Base-by-base conservation (phyloP, 345 rosid species). In the Laguncularia racemosa region DNA sequence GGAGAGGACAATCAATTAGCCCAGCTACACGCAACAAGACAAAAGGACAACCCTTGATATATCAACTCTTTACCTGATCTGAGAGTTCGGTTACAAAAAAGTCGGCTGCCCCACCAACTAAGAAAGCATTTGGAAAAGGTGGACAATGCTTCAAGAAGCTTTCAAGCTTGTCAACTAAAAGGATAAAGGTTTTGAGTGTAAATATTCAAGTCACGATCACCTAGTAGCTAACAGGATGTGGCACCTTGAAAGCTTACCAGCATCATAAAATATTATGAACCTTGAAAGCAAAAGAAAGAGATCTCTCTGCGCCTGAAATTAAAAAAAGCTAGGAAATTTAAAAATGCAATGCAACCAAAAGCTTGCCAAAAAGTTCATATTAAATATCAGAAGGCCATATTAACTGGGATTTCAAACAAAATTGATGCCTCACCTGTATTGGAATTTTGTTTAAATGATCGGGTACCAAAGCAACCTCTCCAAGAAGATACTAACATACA, bases 81-180 rank as follows among this genome's bases (percentile, higher is more conserved):
- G 99, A 68, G 56, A 90, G 84, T 74, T 95, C 99, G 50, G 81
- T 90, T 50, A 95, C 97, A 73, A 95, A 79, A 74, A 85, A 75
- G 64, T 95, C 99, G 55, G 82, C 86, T 1, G 99, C 78, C 65
- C 97, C 80, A 51, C 97, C 96, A 67, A 88, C 65, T 73, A 90
- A 77, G 73, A 95, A 90, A 56, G 95, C 87, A 71, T 89, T 93
- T 47, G 87, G 84, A 58, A 93, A 89, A 62, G 66, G 63, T 4
- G 99, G 99, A 45, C 78, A 79, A 16, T 78, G 80, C 74, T 84
- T 76, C 50, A 95, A 70, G 81, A 95, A 90, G 63, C 78, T 72
- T 52, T 82, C 83, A 4, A 85, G 81, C 69, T 78, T 95, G 69
- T 95, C 89, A 72, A 56, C 99, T 95, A 82, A 72, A 78, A 2